Evolutionary conservation across 2,329 filamentous ascomycete species (phyloP).

Genomic region (Talaromyces sp.): DNA sequence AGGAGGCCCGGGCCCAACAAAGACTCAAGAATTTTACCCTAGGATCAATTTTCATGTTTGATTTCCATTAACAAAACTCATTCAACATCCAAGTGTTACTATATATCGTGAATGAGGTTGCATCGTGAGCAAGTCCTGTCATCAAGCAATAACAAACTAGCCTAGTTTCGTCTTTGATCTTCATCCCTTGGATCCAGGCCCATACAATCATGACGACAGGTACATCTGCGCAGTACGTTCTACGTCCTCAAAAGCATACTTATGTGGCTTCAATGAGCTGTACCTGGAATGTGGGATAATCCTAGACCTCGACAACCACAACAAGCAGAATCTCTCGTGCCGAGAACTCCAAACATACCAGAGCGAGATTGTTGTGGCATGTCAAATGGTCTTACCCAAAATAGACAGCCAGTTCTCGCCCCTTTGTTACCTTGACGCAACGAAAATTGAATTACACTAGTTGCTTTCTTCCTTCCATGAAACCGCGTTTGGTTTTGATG

Average conservation of each 20-base stretch:
- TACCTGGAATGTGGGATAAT: neutral
- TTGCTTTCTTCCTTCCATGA: neutral
- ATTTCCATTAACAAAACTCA: neutral
- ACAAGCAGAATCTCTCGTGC: neutral
- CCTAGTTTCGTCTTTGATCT: neutral
- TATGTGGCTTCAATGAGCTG: neutral
- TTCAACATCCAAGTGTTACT: neutral
- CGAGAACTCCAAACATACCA: constrained; percentile 11
- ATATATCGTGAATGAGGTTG: neutral
- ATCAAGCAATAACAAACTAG: neutral
- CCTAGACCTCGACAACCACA: neutral
- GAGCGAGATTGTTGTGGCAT: constrained; percentile 7
- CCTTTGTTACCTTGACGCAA: neutral
- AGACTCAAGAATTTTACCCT: neutral
- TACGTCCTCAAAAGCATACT: neutral
- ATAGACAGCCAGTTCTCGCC: neutral
- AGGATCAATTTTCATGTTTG: neutral
- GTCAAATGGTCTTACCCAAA: neutral
- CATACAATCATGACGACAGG: too few relatives aligned
- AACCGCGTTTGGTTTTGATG: neutral
- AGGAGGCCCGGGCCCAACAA: neutral
- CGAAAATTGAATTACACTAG: neutral
- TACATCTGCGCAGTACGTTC: neutral
- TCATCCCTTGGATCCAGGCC: neutral
- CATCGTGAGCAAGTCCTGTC: neutral